Evolutionary conservation across 1,284 basidiomycete species (phyloP), one percentile per base, ranked within the genome.

Genomic region (Mrakiaceae sp.): DNA sequence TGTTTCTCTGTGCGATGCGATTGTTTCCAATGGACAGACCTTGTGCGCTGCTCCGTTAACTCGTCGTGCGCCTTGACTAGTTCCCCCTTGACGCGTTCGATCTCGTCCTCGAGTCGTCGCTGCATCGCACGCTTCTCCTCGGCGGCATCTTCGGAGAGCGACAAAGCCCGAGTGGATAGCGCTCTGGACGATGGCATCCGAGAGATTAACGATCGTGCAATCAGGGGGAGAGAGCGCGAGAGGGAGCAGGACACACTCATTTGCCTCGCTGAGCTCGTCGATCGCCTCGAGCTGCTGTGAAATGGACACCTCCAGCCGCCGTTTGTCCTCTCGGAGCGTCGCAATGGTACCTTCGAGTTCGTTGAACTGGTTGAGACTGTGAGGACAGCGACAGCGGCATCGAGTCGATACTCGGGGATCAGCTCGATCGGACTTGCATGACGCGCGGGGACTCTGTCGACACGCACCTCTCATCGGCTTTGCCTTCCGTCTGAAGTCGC

Each of bases 101-200:
- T 66, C 68, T 77, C 74, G 4, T 58, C 64, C 61, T 72, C 67
- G 47, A 74, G 66, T 40, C 69, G 70, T 9, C 55, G 65, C 53
- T 68, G 67, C 52, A 75, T 57, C 0, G 64, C 60, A 1, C 58
- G 56, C 64, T 72, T 74, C 58, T 75, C 75, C 12, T 67, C 61
- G 62, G 76, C 86, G 1, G 83, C 87, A 69, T 91, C 88, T 69
- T 86, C 84, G 0, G 89, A 88, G 39, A 93, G 81, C 5, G 82
- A 77, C 4, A 91, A 78, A 6, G 86, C 82, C 58, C 82, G 81
- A 5, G 88, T 83, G 60, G 85, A 88, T 49, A 93, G 81, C 2
- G 80, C 76, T 55, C 65, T 66, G 62, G 42, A 55, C 14, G 14
- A 55, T 4, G 16, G 27, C 5, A 48, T 12, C 7, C 4, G n/a